Percentiles rank a stretch among this genome's conserved stretches.
These are phyloP conservation scores for Tuber brumale DNA, from an alignment of 495 filamentous ascomycete genomes.

Conservation along the genomic window DNA sequence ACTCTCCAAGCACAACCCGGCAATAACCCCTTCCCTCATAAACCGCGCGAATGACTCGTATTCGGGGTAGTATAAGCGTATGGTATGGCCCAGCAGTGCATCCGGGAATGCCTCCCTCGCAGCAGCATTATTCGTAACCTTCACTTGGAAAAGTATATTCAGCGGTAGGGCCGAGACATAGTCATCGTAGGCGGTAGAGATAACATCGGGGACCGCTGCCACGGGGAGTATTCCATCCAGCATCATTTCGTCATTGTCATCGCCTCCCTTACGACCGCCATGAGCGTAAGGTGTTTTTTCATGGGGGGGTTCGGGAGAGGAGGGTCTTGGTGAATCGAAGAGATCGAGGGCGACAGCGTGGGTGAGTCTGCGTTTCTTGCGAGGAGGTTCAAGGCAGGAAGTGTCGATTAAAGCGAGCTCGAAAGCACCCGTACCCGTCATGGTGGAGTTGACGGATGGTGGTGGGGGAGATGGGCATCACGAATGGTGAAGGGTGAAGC, in stretches of 20 bases:
- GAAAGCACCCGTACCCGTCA: background rate
- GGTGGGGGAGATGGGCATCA: conserved; percentile 3
- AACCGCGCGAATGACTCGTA: conserved; percentile 20
- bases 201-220: conserved; percentile 20
- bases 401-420: conserved; percentile 13
- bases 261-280: background rate
- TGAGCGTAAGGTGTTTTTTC: conserved; percentile 2
- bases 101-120: conserved; percentile 17
- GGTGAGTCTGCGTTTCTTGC: conserved; percentile 33
- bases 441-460: background rate
- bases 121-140: conserved; percentile 13
- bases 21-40: conserved; percentile 23
- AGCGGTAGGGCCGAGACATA: conserved; percentile 19
- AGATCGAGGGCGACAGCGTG: conserved; percentile 27
- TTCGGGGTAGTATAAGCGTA: conserved; percentile 32
- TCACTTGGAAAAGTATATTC: conserved; percentile 27
- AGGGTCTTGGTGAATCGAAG: conserved; percentile 9
- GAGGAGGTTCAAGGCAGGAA: conserved; percentile 28
- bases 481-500: background rate
- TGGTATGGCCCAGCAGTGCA: conserved; percentile 18
- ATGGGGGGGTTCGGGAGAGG: conserved; percentile 10
- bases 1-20: conserved; percentile 11
- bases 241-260: conserved; percentile 7
- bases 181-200: conserved; percentile 23
- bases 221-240: conserved; percentile 15